Evolutionary conservation across 2,329 filamentous ascomycete species (phyloP).

Genomic region (Fusarium redolens): DNA sequence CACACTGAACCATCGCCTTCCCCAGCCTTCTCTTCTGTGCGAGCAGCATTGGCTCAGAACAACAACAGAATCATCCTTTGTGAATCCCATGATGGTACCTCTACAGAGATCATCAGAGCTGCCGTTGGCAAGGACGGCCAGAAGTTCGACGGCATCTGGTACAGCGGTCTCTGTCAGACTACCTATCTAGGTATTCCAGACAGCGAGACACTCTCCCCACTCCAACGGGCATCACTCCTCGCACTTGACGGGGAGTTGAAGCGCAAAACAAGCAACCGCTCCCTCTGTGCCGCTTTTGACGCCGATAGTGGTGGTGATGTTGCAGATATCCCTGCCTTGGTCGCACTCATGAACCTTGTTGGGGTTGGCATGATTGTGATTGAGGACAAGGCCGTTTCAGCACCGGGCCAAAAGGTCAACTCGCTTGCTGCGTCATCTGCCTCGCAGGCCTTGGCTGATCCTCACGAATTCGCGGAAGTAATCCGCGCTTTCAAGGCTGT

Average conservation of each 20-base stretch:
- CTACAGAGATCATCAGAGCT: constrained; percentile 17
- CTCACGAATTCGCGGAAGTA: constrained; percentile 6
- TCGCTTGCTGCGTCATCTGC: constrained; percentile 17
- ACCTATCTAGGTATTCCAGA: constrained; percentile 18
- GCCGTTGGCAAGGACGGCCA: constrained; percentile 13
- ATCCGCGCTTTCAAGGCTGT: constrained; percentile 1
- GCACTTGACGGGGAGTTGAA: constrained; percentile 13
- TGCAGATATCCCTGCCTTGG: constrained; percentile 14
- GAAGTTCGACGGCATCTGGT: constrained; percentile 21
- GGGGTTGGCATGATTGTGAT: constrained; percentile 22
- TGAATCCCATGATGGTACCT: constrained; percentile 13
- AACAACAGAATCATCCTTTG: constrained; percentile 4
- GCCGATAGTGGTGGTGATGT: constrained; percentile 17
- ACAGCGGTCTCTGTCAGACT: constrained; percentile 26
- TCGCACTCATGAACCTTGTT: constrained; percentile 10
- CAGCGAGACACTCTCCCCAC: constrained; percentile 13
- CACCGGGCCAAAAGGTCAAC: constrained; percentile 20
- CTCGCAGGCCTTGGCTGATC: constrained; percentile 12
- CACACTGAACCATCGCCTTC: not conserved
- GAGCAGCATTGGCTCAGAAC: not conserved
- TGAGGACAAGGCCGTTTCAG: constrained; percentile 19
- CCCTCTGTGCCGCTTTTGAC: constrained; percentile 20
- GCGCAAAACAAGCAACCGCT: constrained; percentile 9
- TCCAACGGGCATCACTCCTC: constrained; percentile 9
- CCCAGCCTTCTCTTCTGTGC: not conserved